Base-by-base conservation (phyloP, 176 grass and related monocot species). In the Saccharum spontaneum region DNA sequence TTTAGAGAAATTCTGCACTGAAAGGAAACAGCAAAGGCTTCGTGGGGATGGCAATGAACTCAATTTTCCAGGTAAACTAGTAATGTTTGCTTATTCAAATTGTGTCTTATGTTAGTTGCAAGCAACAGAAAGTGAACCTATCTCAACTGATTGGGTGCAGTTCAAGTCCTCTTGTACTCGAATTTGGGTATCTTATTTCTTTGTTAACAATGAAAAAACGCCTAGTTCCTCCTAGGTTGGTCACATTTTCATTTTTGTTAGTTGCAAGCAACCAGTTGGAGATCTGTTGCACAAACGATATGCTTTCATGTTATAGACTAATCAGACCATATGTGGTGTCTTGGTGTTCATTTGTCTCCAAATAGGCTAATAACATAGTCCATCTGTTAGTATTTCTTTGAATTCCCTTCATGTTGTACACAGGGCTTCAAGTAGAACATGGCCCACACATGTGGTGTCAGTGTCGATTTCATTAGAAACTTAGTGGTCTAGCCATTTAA, bases 1-100 rank as follows among this genome's bases (percentile, higher is more conserved):
- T 83, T 84, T n/a, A 90, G 88, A 90, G 88, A 70, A 79, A 57
- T 30, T 46, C 57, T 30, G 79, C 73, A 37, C 13, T 86, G 84
- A 86, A 90, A 79, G 84, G 44, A 86, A 86, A 70, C 84, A 86
- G 37, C 84, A 90, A 67, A 59, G 74, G n/a, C 37, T 57, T 5
- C 37, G 67, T 60, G 75, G 67, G 11, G 85, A 87, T 83, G 67
- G 10, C 37, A 4, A 73, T 61, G 79, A 23, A 79, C 14, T 79
- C 76, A 59, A 37, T 61, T 79, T 78, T 55, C 73, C 76, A 79
- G 88, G 88, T 90, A 73, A 11, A 73, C 10, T n/a, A 67, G 66
- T 71, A n/a, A n/a, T 12, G 23, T 34, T 5, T 40, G 43, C 7
- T 16, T 37, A 39, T 52, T 44, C 30, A 50, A 67, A 55, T 68